These are phyloP conservation scores for Lagerstroemia speciosa DNA, from an alignment of 345 rosid species.

Conservation along the genomic window DNA sequence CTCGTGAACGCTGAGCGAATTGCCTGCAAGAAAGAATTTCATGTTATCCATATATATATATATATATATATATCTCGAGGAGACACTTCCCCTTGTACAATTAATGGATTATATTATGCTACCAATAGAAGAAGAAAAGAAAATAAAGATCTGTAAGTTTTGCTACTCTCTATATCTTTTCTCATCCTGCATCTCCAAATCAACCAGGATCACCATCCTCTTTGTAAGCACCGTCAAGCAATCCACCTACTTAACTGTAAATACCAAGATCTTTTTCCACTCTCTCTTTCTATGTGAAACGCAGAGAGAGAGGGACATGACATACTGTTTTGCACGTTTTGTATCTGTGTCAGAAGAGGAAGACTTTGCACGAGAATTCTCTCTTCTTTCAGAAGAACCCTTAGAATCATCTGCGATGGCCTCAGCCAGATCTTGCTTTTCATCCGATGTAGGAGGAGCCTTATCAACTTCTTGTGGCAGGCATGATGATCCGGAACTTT, in stretches of 20 bases:
- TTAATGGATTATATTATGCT: no score
- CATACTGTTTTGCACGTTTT: slow-evolving; percentile 92
- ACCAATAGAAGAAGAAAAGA: no score
- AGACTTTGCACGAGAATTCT: slow-evolving; percentile 30
- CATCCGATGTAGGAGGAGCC: slow-evolving; percentile 15
- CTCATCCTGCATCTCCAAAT: neutral
- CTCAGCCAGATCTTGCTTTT: slow-evolving; percentile 18
- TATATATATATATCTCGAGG: no score
- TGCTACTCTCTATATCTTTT: neutral
- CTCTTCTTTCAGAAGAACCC: slow-evolving; percentile 50
- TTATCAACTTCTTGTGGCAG: slow-evolving; percentile 16
- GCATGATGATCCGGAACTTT: slow-evolving; percentile 14
- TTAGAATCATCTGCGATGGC: slow-evolving; percentile 18
- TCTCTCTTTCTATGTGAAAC: neutral
- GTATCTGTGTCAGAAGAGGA: slow-evolving; percentile 50
- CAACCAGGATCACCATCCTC: neutral
- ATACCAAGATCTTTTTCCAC: neutral
- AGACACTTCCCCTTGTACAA: no score
- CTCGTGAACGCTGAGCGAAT: slow-evolving; percentile 51
- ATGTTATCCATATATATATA: neutral
- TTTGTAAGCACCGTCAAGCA: neutral
- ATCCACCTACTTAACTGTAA: neutral
- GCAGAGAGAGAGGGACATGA: slow-evolving; percentile 9
- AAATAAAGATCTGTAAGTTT: neutral
- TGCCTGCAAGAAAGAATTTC: slow-evolving; percentile 27